These are phyloP conservation scores for Dictyostelium purpureum DNA, from an alignment of 78 protist genomes.

Conservation along the genomic window DNA sequence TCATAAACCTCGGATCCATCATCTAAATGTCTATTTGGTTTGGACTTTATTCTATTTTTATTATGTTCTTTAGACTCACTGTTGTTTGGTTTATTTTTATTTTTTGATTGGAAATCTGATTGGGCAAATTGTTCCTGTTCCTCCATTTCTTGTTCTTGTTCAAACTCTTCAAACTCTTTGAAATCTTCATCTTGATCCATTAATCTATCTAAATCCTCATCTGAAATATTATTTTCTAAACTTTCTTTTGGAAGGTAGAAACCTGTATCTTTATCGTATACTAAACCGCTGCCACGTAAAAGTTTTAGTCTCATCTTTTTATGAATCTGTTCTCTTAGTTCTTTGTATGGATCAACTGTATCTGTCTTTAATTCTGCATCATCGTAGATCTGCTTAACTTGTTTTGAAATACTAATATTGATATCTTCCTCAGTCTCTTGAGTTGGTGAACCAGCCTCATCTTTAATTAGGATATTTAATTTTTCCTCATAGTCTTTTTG, in stretches of 20 bases:
- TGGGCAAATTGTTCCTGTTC: neutral
- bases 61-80: neutral
- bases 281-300: neutral
- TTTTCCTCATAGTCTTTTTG: neutral
- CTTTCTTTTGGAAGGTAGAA: neutral
- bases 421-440: neutral
- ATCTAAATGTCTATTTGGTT: too few species aligned
- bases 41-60: neutral
- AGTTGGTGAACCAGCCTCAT: neutral
- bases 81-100: neutral
- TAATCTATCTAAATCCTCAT: neutral
- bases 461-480: too few species aligned
- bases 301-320: neutral
- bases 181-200: neutral
- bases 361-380: neutral
- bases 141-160: neutral
- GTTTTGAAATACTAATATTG: neutral
- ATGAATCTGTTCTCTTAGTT: conserved; percentile 16
- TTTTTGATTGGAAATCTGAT: neutral
- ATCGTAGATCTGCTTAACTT: neutral
- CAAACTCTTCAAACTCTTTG: neutral
- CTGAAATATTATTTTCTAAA: conserved; percentile 6
- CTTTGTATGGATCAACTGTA: neutral
- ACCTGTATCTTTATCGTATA: conserved; percentile 25
- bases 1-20: too few species aligned